Evolutionary conservation across 139 green algal species (phyloP).

Genomic region (Chlorokybus atmophyticus): DNA sequence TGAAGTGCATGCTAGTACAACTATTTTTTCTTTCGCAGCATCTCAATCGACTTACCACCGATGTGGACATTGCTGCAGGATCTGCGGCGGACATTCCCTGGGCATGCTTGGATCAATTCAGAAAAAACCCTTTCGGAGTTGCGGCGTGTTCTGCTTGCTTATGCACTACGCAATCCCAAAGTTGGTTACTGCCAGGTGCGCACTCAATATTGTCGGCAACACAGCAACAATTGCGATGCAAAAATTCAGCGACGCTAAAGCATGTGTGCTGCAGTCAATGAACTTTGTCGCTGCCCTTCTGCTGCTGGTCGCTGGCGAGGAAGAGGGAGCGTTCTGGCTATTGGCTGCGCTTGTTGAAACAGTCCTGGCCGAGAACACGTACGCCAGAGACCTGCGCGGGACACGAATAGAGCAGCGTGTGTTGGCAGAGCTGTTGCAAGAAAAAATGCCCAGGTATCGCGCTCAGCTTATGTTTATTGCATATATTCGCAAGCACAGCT

Average conservation of each 20-base stretch:
- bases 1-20: no score
- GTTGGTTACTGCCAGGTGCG: slow-evolving; percentile 35
- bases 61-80: no score
- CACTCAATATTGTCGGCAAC: no score
- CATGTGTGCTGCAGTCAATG: slow-evolving; percentile 31
- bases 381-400: slow-evolving; percentile 27
- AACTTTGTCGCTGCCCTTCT: slow-evolving; percentile 40
- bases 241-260: neutral
- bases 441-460: slow-evolving; percentile 30
- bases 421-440: slow-evolving; percentile 20
- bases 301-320: slow-evolving; percentile 28
- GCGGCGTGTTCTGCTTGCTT: slow-evolving; percentile 31
- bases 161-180: slow-evolving; percentile 20
- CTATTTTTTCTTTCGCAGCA: no score
- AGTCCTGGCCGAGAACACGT: slow-evolving; percentile 21
- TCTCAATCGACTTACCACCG: no score
- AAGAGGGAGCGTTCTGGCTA: slow-evolving; percentile 40
- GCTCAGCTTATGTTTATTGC: no score
- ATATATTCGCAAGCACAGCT: neutral
- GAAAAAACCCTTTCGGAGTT: slow-evolving; percentile 6
- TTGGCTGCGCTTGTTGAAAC: slow-evolving; percentile 25
- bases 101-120: slow-evolving; percentile 20
- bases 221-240: no score
- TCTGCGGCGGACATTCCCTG: slow-evolving; percentile 23
- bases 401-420: slow-evolving; percentile 29